Base-by-base conservation (phyloP, 2,329 filamentous ascomycete genomes). In the Claviceps africana region DNA sequence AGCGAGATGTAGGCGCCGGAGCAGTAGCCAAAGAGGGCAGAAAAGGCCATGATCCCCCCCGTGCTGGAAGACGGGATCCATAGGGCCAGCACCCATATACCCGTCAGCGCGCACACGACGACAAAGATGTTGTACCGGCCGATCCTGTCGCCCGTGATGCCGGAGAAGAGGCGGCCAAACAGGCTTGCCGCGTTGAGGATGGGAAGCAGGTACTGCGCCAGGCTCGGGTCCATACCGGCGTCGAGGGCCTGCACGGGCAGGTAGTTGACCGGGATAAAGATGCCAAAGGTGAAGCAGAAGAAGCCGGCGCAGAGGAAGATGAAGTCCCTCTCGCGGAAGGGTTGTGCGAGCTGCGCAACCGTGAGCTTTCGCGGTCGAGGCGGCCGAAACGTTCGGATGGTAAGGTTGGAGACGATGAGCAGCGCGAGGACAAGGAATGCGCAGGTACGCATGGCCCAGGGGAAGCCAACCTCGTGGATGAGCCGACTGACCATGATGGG, bases 51-150 rank as follows among this genome's bases (percentile, higher is more conserved):
- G n/a, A 67, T 55, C 11, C 61, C 2, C 75, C 69, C 28, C 73
- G 54, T 31, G 65, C 66, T 35, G 17, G 47, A 40, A 11, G 47
- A 42, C 8, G 51, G 51, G 37, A 53, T 46, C 43, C 48, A 50
- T 8, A 53, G 25, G 9, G 43, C 43, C 19, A 53, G 47, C 17
- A 46, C 47, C 51, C 51, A 50, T 15, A 50, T 30, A 1, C 43
- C 47, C 33, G 47, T 50, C 40, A 53, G 25, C 21, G 47, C 47
- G 33, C 48, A 50, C 71, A 72, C 71, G 10, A 74, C 58, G 22
- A 76, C 69, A 47, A 72, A 70, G 30, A 67, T 60, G 55, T 72
- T 72, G 61, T 65, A 72, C 7, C 62, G 61, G 11, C 70, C 70
- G 7, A 68, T 50, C 43, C 51, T 58, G 58, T 72, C 70, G 3